Evolutionary conservation across 768 basidiomycete genomes (phyloP).

Genomic region (Leccinum subgranulosum): DNA sequence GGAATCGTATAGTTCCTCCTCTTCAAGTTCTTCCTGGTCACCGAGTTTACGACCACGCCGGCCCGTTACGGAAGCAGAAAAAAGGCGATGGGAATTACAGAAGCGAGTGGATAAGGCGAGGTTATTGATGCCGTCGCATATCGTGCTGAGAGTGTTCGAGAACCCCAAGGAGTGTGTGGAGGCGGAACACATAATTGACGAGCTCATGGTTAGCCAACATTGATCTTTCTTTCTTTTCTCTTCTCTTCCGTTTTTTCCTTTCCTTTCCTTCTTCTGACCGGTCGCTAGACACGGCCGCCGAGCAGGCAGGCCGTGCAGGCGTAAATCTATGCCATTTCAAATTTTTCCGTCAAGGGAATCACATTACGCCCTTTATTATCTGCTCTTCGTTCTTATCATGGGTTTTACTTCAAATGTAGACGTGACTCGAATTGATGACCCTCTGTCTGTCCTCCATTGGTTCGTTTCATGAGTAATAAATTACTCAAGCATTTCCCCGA

Average conservation of each 20-base stretch:
- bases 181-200: slow-evolving; percentile 41
- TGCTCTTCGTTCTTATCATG: not conserved
- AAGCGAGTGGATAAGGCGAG: slow-evolving; percentile 61
- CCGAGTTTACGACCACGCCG: slow-evolving; percentile 11
- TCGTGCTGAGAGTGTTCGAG: slow-evolving; percentile 65
- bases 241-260: not conserved
- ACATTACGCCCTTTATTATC: not conserved
- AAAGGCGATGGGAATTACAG: slow-evolving; percentile 57
- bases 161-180: slow-evolving; percentile 70
- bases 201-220: not conserved
- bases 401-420: not conserved
- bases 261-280: not conserved
- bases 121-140: slow-evolving; percentile 51
- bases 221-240: not conserved
- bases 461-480: not conserved
- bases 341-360: not conserved
- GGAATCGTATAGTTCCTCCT: slow-evolving; percentile 25
- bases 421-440: not conserved
- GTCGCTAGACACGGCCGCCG: not conserved
- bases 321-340: not conserved
- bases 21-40: slow-evolving; percentile 18
- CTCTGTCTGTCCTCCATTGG: not conserved
- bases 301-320: not conserved
- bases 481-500: not conserved
- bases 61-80: slow-evolving; percentile 50